A percentile compares a stretch with the other conserved stretches of the same genome.
Conservation (phyloP, 306 rosid species). For the Pueraria montana region DNA sequence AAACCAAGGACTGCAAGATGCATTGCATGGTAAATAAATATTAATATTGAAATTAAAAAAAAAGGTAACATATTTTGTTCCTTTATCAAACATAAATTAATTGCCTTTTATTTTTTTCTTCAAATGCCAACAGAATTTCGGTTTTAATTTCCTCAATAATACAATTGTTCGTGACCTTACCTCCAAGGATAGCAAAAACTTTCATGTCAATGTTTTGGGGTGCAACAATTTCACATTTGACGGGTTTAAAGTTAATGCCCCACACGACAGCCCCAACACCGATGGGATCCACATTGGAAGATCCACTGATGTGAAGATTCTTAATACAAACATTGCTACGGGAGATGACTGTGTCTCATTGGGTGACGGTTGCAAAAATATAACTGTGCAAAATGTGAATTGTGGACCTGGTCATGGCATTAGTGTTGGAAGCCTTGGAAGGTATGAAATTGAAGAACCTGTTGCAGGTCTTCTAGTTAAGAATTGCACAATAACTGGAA, state of each 20-base stretch:
- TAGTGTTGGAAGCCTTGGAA: conserved; percentile 43
- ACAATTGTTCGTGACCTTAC: too few relatives aligned
- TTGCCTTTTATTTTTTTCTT: not conserved
- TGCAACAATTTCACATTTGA: conserved; percentile 47
- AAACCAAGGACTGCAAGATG: not conserved
- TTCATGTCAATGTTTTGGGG: too few relatives aligned
- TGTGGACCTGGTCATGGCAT: conserved; percentile 34
- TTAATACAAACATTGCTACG: too few relatives aligned
- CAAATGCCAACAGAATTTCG: conserved; percentile 18
- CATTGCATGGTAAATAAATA: conserved; percentile 13
- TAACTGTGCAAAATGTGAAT: conserved; percentile 9
- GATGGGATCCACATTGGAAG: too few relatives aligned
- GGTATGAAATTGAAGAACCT: not conserved
- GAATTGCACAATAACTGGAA: conserved; percentile 25
- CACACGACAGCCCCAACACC: too few relatives aligned
- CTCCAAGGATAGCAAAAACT: too few relatives aligned
- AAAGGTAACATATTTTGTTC: too few relatives aligned
- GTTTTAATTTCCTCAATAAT: conserved; percentile 20
- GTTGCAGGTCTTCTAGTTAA: not conserved
- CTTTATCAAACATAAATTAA: not conserved
- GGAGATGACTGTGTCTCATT: not conserved
- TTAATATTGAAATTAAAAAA: not conserved
- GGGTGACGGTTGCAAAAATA: not conserved
- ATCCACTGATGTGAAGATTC: too few relatives aligned
- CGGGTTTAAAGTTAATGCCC: conserved; percentile 28